Percentiles rank a stretch among this genome's conserved stretches.
Conservation (phyloP, 805 yeast genomes). For the Priceomyces castillae region DNA sequence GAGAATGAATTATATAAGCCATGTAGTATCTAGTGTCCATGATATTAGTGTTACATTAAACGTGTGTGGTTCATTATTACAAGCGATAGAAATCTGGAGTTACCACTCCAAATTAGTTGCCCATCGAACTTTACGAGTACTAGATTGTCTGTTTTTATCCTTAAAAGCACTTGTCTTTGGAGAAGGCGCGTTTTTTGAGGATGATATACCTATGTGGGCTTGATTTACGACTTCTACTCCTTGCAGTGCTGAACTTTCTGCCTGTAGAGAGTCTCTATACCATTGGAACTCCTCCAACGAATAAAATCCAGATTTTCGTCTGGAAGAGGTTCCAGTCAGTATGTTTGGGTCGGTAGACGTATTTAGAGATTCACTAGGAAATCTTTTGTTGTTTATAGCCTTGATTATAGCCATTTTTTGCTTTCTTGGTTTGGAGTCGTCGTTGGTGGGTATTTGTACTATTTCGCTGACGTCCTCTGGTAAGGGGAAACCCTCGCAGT, state of each 20-base stretch:
- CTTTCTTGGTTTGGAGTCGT: conserved; percentile 16
- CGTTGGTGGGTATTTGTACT: conserved; percentile 56
- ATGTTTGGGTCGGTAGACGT: background rate
- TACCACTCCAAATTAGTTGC: conserved; percentile 37
- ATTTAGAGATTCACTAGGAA: background rate
- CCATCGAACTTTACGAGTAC: conserved; percentile 28
- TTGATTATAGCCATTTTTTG: conserved; percentile 43
- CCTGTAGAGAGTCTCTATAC: conserved; percentile 12
- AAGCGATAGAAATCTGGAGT: background rate
- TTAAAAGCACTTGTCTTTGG: background rate
- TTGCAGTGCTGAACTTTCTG: conserved; percentile 8
- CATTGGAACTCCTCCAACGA: conserved; percentile 25
- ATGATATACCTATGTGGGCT: background rate
- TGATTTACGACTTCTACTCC: conserved; percentile 24
- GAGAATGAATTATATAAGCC: background rate
- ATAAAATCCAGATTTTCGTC: conserved; percentile 27
- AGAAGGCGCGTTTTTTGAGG: background rate
- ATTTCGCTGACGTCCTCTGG: conserved; percentile 57
- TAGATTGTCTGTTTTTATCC: conserved; percentile 3
- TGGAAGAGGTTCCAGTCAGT: background rate
- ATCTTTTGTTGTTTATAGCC: conserved; percentile 23
- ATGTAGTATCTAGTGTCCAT: background rate
- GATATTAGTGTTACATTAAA: background rate
- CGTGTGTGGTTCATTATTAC: background rate
- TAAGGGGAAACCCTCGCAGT: conserved; percentile 59